Evolutionary conservation across 1,284 basidiomycete genomes (phyloP).

Genomic region (Anthracocystis setariae): DNA sequence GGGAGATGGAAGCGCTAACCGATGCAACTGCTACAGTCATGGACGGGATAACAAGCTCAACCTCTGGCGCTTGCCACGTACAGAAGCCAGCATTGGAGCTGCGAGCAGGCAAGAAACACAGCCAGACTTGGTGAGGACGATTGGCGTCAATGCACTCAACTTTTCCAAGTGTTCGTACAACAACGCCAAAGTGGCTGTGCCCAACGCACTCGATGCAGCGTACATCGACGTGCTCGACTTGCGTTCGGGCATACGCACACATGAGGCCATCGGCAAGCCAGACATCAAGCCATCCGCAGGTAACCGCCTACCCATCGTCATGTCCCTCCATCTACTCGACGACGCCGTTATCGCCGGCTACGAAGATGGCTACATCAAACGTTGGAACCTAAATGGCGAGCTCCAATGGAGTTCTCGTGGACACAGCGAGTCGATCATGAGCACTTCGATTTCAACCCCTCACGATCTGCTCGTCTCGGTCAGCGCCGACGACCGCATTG

Average conservation of each 20-base stretch:
- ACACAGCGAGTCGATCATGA: constrained; percentile 41
- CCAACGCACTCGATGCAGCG: constrained; percentile 86
- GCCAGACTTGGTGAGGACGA: constrained; percentile 74
- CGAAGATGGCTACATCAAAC: constrained; percentile 79
- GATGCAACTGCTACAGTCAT: constrained; percentile 69
- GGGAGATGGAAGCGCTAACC: background rate
- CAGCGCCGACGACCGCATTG: constrained; percentile 44
- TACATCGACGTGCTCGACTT: constrained; percentile 84
- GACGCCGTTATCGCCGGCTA: constrained; percentile 75
- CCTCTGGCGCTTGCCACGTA: constrained; percentile 71
- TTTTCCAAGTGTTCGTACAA: constrained; percentile 80
- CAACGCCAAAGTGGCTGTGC: constrained; percentile 77
- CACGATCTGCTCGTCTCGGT: constrained; percentile 20
- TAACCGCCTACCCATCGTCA: constrained; percentile 74
- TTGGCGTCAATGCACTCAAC: constrained; percentile 88
- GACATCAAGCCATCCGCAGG: constrained; percentile 14
- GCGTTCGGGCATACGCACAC: constrained; percentile 75
- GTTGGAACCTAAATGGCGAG: constrained; percentile 6
- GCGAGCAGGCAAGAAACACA: constrained; percentile 59
- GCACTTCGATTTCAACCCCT: constrained; percentile 5
- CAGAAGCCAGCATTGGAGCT: background rate
- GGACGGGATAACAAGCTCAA: constrained; percentile 84
- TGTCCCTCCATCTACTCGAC: constrained; percentile 79
- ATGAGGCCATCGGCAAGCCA: constrained; percentile 75
- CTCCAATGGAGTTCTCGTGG: constrained; percentile 13